Base-by-base conservation (phyloP, 2,329 filamentous ascomycete species). In the Stachybotrys chartarum region DNA sequence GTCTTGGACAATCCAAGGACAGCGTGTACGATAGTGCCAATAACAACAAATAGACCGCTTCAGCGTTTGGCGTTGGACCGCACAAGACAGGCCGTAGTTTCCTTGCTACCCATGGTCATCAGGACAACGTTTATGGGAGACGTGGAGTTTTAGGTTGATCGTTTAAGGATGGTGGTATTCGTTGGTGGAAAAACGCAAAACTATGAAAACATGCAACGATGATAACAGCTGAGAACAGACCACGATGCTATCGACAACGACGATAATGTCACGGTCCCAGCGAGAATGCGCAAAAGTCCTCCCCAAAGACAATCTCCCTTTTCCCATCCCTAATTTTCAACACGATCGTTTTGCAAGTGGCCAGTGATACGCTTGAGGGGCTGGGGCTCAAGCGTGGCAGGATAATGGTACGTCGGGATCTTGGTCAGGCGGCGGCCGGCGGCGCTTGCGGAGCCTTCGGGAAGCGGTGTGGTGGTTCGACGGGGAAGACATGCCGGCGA, bases 401-500 rank as follows among this genome's bases (percentile, higher is more conserved):
- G 35, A 42, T 14, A 42, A 14, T 14, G 35, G 35, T 42, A 42
- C 10, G 35, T 10, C 14, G 35, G 35, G 8, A 14, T 42, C 35
- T 42, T 42, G 10, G 5, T 42, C 45, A n/a, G 16, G 7, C 45
- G 16, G 45, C 45, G 45, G 45, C 45, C 45, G 24, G 39, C 44
- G 52, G 42, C 62, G 64, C 60, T 66, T 66, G 55, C 62, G 64
- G 45, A 66, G 61, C 57, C 63, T 66, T 56, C 63, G 63, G 46
- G 61, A 60, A 6, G 58, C 52, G 54, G 60, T 57, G 16, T 58
- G 56, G 14, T 55, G 57, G 35, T 53, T 51, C 39, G 56, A 59
- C 42, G 62, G 60, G 51, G 63, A 57, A 59, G 63, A 61, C 52
- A 62, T 57, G 57, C 61, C 64, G 53, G 59, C 57, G 16, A 61